A percentile compares a stretch with the other conserved stretches of the same genome.
Evolutionary conservation across 1,284 basidiomycete species (phyloP).

Genomic region (Pseudozyma pruni): DNA sequence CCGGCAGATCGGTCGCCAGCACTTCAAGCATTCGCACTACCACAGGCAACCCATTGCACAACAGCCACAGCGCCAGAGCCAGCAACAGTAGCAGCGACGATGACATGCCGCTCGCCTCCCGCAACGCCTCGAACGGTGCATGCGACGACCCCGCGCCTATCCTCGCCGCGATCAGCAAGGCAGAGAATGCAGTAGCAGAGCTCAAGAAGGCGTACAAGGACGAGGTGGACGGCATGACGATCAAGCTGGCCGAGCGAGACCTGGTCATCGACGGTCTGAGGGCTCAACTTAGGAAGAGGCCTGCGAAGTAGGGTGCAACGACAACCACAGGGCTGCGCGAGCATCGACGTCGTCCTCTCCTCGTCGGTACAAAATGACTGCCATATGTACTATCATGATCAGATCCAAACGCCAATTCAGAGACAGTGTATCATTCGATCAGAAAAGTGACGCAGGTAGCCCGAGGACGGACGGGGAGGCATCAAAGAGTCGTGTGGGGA

Average conservation of each 20-base stretch:
- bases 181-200: conserved; percentile 5
- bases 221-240: conserved; percentile 7
- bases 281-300: conserved; percentile 5
- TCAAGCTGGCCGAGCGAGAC: conserved; percentile 16
- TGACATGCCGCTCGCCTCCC: conserved; percentile 7
- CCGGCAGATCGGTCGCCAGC: background rate
- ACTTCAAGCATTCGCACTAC: background rate
- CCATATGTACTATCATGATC: too few species aligned
- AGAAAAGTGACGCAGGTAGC: too few species aligned
- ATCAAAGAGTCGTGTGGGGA: too few species aligned
- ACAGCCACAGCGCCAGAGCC: background rate
- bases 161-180: conserved; percentile 1
- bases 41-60: background rate
- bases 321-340: background rate
- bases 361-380: too few species aligned
- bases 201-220: conserved; percentile 8
- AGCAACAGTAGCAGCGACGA: conserved; percentile 14
- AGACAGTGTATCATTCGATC: too few species aligned
- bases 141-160: background rate
- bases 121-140: background rate
- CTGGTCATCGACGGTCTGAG: conserved; percentile 12
- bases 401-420: too few species aligned
- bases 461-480: too few species aligned
- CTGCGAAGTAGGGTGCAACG: background rate
- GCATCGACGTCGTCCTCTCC: too few species aligned